Evolutionary conservation across 1,284 basidiomycete genomes (phyloP), one percentile per base, ranked within the genome.

Genomic region (Xanthoconium separans): DNA sequence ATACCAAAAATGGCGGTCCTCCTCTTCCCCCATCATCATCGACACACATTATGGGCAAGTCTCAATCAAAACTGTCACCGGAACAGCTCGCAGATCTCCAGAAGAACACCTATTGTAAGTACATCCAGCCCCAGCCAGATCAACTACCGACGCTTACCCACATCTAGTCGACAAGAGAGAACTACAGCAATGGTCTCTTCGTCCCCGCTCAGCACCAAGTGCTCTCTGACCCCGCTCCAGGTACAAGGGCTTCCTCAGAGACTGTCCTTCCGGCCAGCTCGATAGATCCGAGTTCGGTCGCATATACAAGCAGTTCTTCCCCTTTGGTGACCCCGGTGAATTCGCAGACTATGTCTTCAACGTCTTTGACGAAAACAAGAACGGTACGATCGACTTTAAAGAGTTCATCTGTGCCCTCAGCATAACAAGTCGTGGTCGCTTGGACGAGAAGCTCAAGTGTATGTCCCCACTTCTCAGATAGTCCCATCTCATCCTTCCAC

Each of bases 301-400:
- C 72, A 99, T 99, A 81, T 99, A 99, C 84, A 95, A 96, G 71
- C 96, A 99, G 72, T 97, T 99, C 89, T 98, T 98, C 81, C 96
- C 96, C 24, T 99, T 99, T 68, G 97, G 97, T 55, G 97, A 99
- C 73, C 96, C 97, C 6, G 87, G 80, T 54, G 92, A 97, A 70
- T 99, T 99, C 66, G 95, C 97, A 45, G 94, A 98, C 74, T 97
- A 97, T 70, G 97, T 99, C 62, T 99, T 99, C 81, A 96, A 98
- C 66, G 93, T 95, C 47, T 95, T 96, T 70, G 95, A 98, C 72
- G 90, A 91, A 72, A 93, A 98, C 78, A 91, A 93, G 79, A 95
- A 91, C 71, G 94, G 93, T 41, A 92, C 90, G 20, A 98, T 97
- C 75, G 95, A 97, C 76, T 98, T 98, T 74, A 95, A 94, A 72